Evolutionary conservation across 371 early-diverging fungal species (phyloP).

Genomic region (Aphelidium insulamus): DNA sequence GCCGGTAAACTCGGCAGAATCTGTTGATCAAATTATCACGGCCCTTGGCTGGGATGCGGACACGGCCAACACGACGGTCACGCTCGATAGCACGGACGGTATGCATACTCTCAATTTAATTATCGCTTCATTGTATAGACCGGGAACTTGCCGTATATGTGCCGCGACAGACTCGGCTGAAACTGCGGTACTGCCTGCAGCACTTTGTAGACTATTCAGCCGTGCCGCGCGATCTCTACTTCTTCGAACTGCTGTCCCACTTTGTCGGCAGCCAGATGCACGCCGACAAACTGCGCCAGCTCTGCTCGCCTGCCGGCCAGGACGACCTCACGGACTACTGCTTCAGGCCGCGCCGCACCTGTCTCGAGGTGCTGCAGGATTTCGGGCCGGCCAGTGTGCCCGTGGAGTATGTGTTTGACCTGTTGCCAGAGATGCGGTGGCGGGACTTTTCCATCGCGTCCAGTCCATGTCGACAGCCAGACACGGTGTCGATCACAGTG

Average conservation of each 20-base stretch:
- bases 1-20: conserved; percentile 40
- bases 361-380: conserved; percentile 60
- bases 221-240: conserved; percentile 62
- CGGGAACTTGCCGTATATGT: too few species aligned
- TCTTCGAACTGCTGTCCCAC: conserved; percentile 60
- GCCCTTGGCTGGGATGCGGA: conserved; percentile 40
- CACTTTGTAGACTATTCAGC: too few species aligned
- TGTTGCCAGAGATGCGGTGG: conserved; percentile 50
- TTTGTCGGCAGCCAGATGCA: conserved; percentile 48
- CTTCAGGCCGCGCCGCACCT: conserved; percentile 47
- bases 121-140: too few species aligned
- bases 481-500: conserved; percentile 56
- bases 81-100: conserved; percentile 13
- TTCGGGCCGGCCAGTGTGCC: conserved; percentile 48
- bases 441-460: conserved; percentile 70
- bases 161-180: too few species aligned
- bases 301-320: conserved; percentile 53
- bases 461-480: too few species aligned
- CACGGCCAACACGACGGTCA: conserved; percentile 38
- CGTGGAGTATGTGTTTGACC: conserved; percentile 52
- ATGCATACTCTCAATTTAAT: too few species aligned
- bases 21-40: conserved; percentile 41
- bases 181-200: too few species aligned
- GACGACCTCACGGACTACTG: conserved; percentile 70
- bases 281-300: conserved; percentile 53